Evolutionary conservation across 176 grass and related monocot genomes (phyloP), one percentile per base, ranked within the genome.

Genomic region (Oryza meyeriana): DNA sequence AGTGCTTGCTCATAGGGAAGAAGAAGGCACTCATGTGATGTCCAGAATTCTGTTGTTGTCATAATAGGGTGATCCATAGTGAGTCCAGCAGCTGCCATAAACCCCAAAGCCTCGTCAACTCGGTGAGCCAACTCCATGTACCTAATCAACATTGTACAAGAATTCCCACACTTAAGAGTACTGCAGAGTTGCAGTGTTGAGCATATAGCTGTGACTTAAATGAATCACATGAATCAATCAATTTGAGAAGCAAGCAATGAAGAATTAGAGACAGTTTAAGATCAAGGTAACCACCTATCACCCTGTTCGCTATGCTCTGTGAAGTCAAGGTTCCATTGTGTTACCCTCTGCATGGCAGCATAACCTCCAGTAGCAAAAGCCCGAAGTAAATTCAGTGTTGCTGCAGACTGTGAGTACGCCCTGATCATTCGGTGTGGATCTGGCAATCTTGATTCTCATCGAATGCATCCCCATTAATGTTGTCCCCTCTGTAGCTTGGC

Each of bases 301-400:
- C 90, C 94, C 61, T 97, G 90, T 77, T 97, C 94, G 24, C 94
- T 89, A 68, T 94, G 69, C 41, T 94, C 86, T 30, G 92, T 92
- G 86, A 97, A 97, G 80, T 94, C 94, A 64, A 97, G 89, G 76
- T 97, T 97, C 94, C 94, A 97, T 35, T 94, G 92, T 17, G 94
- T 87, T 11, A 94, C 90, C 61, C 94, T 91, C 80, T 97, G 92
- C 94, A 97, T 97, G 75, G 94, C 92, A 61, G 94, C 94, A 80
- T 97, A 97, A 50, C 94, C 92, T 83, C 94, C 94, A 1, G 92
- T 94, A 31, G 92, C 90, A 27, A 97, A 97, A 18, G 94, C 90
- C 28, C 94, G 91, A 40, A 97, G 85, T 32, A 97, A 82, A 84
- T 97, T 97, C 38, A 97, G 92, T 33, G 94, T 97, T 25, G 94